phyloP scores from a whole-genome alignment of 2,329 filamentous ascomycete genomes.

The Aspergillus pseudotamarii region DNA sequence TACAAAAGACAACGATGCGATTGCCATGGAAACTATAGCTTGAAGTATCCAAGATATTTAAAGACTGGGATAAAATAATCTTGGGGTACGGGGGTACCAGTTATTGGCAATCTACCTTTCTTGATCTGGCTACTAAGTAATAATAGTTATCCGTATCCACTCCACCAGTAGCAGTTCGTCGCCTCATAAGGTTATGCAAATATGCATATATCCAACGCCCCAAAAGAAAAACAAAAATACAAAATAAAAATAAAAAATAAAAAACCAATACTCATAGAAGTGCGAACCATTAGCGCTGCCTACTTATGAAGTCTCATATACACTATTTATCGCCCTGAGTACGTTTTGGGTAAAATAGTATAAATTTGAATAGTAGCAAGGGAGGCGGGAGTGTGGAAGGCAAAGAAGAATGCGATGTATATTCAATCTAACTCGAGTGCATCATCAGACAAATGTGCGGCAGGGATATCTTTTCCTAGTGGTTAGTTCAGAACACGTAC shows the following conservation, averaged over 20 bases:
- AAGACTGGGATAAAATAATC: neutral
- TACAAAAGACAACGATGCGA: neutral
- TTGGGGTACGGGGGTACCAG: too few species aligned
- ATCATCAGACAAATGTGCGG: constrained; percentile 47
- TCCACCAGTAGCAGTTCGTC: neutral
- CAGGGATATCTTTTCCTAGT: constrained; percentile 45
- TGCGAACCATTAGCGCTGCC: neutral
- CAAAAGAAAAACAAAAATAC: neutral
- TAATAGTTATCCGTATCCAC: neutral
- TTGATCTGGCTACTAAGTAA: neutral
- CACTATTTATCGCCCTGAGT: neutral
- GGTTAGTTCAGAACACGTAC: constrained; percentile 28
- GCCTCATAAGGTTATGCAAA: neutral
- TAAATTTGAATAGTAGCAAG: neutral
- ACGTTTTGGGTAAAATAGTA: neutral
- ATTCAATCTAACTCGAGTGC: constrained; percentile 10
- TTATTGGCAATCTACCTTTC: too few species aligned
- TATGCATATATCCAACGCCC: neutral
- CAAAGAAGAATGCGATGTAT: constrained; percentile 6
- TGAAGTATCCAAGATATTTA: neutral
- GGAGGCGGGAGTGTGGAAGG: neutral
- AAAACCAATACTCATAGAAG: neutral
- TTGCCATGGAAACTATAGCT: neutral
- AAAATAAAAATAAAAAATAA: neutral
- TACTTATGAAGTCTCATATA: neutral